These are phyloP conservation scores for Saposhnikovia divaricata DNA, from an alignment of 129 eudicot species.

Conservation along the genomic window DNA sequence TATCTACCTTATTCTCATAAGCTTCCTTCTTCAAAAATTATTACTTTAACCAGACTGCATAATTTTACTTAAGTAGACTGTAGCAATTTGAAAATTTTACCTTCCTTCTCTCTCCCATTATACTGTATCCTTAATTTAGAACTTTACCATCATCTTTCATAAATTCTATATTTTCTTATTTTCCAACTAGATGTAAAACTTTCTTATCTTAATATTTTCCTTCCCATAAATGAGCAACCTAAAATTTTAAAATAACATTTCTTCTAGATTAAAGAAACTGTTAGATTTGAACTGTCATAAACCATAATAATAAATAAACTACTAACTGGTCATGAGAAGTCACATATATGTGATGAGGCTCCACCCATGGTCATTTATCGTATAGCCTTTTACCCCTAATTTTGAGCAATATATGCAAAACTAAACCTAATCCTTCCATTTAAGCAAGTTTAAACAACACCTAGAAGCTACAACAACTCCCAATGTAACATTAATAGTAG, in stretches of 20 bases:
- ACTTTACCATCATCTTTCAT: not conserved
- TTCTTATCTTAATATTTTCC: not conserved
- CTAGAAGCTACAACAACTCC: not conserved
- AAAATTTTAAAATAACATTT: too few relatives aligned
- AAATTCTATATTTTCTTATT: too few relatives aligned
- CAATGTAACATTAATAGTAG: not conserved
- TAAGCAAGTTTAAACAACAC: not conserved
- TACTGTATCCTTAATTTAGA: not conserved
- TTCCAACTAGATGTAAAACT: not conserved
- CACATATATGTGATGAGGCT: not conserved
- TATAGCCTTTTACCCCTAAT: not conserved
- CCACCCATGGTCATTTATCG: not conserved
- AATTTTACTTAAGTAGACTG: not conserved
- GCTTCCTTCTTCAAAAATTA: not conserved
- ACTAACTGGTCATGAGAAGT: not conserved
- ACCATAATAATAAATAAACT: not conserved
- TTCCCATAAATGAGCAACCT: not conserved
- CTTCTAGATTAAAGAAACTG: not conserved
- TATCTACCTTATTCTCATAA: not conserved
- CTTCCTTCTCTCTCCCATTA: not conserved
- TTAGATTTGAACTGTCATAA: not conserved
- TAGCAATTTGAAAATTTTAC: not conserved
- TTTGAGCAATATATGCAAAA: not conserved
- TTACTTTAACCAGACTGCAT: not conserved
- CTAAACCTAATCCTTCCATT: not conserved